Conservation (phyloP, 441 rosid species). For the Hura crepitans region DNA sequence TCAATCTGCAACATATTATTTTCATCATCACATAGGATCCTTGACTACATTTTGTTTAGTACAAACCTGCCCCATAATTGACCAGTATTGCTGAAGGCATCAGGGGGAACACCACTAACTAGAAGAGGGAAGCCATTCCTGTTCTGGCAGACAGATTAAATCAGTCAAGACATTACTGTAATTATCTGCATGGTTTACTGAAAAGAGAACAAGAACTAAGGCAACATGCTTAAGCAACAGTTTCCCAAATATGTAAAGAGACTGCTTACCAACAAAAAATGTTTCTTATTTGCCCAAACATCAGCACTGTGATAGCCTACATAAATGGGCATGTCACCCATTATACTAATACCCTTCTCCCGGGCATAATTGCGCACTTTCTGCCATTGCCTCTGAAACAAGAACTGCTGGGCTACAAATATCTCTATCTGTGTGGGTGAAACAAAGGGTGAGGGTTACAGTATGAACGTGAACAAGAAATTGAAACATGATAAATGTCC, state of each 20-base stretch:
- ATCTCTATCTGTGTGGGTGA: slow-evolving; percentile 57
- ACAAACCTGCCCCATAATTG: slow-evolving; percentile 94
- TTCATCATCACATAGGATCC: slow-evolving; percentile 6
- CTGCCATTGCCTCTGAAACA: slow-evolving; percentile 97
- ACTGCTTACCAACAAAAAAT: slow-evolving; percentile 66
- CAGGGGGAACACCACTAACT: slow-evolving; percentile 97
- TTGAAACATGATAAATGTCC: slow-evolving; percentile 8
- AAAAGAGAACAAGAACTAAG: slow-evolving; percentile 11
- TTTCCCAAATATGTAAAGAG: neutral
- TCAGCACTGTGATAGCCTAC: slow-evolving; percentile 97
- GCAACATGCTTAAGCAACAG: slow-evolving; percentile 17
- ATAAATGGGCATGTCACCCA: slow-evolving; percentile 99
- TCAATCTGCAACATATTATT: neutral
- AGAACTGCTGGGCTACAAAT: slow-evolving; percentile 86
- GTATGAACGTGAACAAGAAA: slow-evolving; percentile 2
- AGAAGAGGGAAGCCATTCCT: slow-evolving; percentile 73
- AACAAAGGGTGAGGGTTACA: slow-evolving; percentile 24
- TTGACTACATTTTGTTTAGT: slow-evolving; percentile 15
- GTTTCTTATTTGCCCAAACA: slow-evolving; percentile 95
- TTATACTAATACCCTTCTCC: slow-evolving; percentile 67
- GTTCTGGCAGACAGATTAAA: slow-evolving; percentile 45
- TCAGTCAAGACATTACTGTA: slow-evolving; percentile 13
- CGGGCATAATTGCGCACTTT: slow-evolving; percentile 70
- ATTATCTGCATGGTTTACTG: neutral
- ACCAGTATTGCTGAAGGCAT: slow-evolving; percentile 94